Conservation (phyloP, 2,329 filamentous ascomycete species). For the Clarireedia hainanense region DNA sequence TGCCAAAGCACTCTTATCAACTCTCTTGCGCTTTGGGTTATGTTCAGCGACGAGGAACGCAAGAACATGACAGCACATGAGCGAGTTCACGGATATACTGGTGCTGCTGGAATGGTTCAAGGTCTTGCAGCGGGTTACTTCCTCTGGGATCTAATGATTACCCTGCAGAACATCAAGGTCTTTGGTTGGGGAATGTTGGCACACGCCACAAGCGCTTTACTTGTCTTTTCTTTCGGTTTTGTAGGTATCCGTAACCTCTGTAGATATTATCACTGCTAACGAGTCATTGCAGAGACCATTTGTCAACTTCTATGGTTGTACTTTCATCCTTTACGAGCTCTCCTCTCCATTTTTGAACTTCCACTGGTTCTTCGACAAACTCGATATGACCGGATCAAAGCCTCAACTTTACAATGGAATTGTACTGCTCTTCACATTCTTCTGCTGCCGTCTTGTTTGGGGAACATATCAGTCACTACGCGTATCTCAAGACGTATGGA, state of each 20-base stretch:
- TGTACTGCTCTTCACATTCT: conserved; percentile 64
- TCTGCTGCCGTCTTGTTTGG: conserved; percentile 69
- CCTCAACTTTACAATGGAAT: conserved; percentile 73
- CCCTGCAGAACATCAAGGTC: conserved; percentile 56
- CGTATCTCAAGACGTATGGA: conserved; percentile 64
- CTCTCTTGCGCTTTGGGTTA: conserved; percentile 64
- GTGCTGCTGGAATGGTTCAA: conserved; percentile 63
- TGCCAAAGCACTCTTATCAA: conserved; percentile 70
- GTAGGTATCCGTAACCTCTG: conserved; percentile 44
- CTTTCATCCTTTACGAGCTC: conserved; percentile 82
- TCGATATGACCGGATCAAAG: conserved; percentile 67
- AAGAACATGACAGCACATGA: conserved; percentile 57
- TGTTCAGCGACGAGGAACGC: conserved; percentile 60
- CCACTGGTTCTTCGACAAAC: conserved; percentile 89
- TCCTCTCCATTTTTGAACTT: conserved; percentile 80
- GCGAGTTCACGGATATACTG: conserved; percentile 72
- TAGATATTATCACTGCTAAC: background rate
- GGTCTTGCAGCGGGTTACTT: conserved; percentile 76
- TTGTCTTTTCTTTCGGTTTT: conserved; percentile 71
- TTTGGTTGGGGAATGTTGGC: conserved; percentile 56
- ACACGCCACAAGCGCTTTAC: conserved; percentile 66
- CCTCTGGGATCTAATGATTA: conserved; percentile 71
- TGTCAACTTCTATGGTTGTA: conserved; percentile 72
- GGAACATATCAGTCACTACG: conserved; percentile 64
- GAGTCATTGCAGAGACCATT: conserved; percentile 58